Base-by-base conservation (phyloP, 2,329 filamentous ascomycete genomes). In the Orbilia javanica region DNA sequence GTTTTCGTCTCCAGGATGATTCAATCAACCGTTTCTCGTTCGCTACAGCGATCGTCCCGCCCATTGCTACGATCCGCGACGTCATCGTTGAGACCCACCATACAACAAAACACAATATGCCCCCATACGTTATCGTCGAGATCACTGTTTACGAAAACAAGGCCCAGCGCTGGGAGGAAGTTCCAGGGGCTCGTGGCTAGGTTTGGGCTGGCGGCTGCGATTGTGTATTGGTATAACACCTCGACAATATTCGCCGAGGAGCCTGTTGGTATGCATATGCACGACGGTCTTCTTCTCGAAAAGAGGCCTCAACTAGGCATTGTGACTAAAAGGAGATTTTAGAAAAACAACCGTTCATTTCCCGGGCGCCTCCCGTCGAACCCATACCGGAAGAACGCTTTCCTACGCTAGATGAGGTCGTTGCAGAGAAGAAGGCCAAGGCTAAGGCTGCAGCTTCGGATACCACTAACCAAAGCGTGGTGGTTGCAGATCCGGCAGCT, bases 201-300 rank as follows among this genome's bases (percentile, higher is more conserved):
- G 86, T 91, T 93, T 89, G 93, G 90, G 80, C 83, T 96, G 70
- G 94, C 93, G 0, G 87, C 87, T 75, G 93, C 88, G 20, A 90
- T 91, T 53, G 86, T 98, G 62, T 99, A 98, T 86, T 97, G 93
- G 85, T 99, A 98, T 85, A 97, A 94, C 86, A 97, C 94, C 6
- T 95, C 91, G 82, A 89, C 90, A 67, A 87, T 93, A 22, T 98
- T 98, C 84, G 92, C 94, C 15, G 93, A 97, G 82, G 91, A 96
- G 84, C 89, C 90, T 39, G 85, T 88, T 81, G 88, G 94, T 97
- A 88, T 81, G 91, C 85, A 64, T 67, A 44, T 65, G 81, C 64
- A 79, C 80, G 29, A 25, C 42, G 25, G 60, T 39, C 29, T 44
- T 68, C 13, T 31, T 44, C 13, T 3, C 25, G 20, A 25, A 60